Evolutionary conservation across 129 eudicot species (phyloP), one percentile per base, ranked within the genome.

Genomic region (Heracleum sosnowskyi): DNA sequence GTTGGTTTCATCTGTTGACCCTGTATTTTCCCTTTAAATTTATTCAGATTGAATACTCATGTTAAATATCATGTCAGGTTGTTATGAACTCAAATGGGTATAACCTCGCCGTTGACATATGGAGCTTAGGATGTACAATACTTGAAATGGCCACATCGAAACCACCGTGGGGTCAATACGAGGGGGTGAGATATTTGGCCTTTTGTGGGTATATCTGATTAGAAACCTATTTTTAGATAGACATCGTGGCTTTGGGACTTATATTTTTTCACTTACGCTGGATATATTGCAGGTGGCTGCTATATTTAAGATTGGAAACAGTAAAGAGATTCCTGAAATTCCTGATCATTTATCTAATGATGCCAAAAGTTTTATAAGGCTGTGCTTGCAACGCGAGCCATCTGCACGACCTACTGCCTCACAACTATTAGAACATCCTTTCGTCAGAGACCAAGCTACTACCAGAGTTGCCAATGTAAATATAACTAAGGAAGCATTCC

Each of bases 81-180:
- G 98, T 93, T 22, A 93, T 91, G 97, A 89, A 91, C 79, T 85
- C 90, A 81, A 93, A 86, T 80, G 97, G 98, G 10, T 89, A 91
- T 88, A 84, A 87, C 83, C 97, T 93, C 77, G 89, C 96, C 33
- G 98, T 93, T 12, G 98, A 93, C 84, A 91, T 93, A 49, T 93
- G 98, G 98, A 93, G 98, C 87, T 88, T 93, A 82, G 98, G 98
- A 74, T 93, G 98, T 78, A 93, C 98, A 55, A 68, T 93, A 85
- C 87, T 93, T 76, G 98, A 93, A 84, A 93, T 93, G 98, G 98
- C 98, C 34, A 86, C 97, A 18, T 83, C 93, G 40, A 93, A 93
- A 81, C 98, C 98, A 55, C 98, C 98, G 40, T 93, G 98, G 98
- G 88, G 97, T 73, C 98, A 93, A 76, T 93, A 87, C 77, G 97